Conservation (phyloP, 306 rosid species). For the Hippophae gyantsensis region DNA sequence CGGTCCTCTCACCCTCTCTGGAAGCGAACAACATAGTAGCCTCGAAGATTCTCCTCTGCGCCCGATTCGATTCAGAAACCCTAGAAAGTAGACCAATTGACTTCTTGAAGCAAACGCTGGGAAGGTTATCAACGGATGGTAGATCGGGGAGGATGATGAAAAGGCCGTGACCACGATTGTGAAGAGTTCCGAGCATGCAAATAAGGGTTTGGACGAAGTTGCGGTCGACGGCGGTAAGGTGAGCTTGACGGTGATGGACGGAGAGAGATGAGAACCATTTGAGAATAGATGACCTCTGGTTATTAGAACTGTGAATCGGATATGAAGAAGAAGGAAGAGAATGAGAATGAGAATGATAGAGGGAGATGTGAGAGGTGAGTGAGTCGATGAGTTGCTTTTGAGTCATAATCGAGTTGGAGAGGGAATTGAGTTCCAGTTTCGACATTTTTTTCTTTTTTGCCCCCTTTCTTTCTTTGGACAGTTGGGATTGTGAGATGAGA, state of each 20-base stretch:
- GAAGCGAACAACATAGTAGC: conserved; percentile 47
- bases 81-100: conserved; percentile 62
- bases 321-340: conserved; percentile 22
- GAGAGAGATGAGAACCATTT: conserved; percentile 78
- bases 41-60: conserved; percentile 27
- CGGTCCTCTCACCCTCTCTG: conserved; percentile 43
- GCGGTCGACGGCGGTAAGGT: conserved; percentile 53
- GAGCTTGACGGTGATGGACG: conserved; percentile 59
- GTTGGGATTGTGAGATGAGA: no score
- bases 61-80: conserved; percentile 35
- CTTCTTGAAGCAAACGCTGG: conserved; percentile 57
- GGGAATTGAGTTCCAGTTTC: conserved; percentile 12
- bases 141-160: conserved; percentile 80
- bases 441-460: background rate
- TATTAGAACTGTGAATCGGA: conserved; percentile 20
- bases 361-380: conserved; percentile 79
- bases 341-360: conserved; percentile 51
- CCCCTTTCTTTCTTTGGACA: no score
- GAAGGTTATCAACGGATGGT: conserved; percentile 40
- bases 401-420: conserved; percentile 33
- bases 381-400: conserved; percentile 71
- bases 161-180: conserved; percentile 43
- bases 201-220: conserved; percentile 50
- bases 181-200: conserved; percentile 50
- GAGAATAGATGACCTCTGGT: conserved; percentile 48